Conservation (phyloP, 1,284 basidiomycete genomes). For the Pseudozyma hubeiensis region DNA sequence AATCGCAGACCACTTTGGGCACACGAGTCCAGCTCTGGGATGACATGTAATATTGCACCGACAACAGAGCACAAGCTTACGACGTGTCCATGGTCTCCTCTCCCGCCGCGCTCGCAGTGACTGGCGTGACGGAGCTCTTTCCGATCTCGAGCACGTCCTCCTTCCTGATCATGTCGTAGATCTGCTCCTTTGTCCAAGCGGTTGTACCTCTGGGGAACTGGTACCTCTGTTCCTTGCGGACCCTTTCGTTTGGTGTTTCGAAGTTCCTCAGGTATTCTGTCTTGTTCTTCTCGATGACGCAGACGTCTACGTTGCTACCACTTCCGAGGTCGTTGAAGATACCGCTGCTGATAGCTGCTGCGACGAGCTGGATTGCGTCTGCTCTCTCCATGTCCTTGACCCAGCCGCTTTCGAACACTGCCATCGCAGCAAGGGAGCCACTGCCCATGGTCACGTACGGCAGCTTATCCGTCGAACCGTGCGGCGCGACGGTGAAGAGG, state of each 20-base stretch:
- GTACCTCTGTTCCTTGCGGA: conserved; percentile 64
- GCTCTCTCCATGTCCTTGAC: conserved; percentile 83
- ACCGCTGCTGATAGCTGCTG: conserved; percentile 89
- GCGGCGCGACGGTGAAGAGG: conserved; percentile 94
- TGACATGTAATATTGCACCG: background rate
- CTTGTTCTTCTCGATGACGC: conserved; percentile 76
- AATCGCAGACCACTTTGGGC: too few species aligned
- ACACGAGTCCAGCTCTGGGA: background rate
- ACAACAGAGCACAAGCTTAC: background rate
- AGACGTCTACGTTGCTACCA: conserved; percentile 96
- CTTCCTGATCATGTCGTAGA: conserved; percentile 70
- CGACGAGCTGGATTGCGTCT: conserved; percentile 85
- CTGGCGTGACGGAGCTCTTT: conserved; percentile 19
- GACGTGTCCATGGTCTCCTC: conserved; percentile 55
- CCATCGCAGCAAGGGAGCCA: conserved; percentile 96
- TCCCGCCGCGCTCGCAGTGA: conserved; percentile 15
- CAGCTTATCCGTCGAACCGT: conserved; percentile 97
- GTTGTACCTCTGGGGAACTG: conserved; percentile 80
- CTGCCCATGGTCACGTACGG: conserved; percentile 99
- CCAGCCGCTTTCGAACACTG: conserved; percentile 93
- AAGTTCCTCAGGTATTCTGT: conserved; percentile 66
- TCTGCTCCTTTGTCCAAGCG: conserved; percentile 70
- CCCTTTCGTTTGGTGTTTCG: conserved; percentile 65
- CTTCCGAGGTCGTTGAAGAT: conserved; percentile 99
- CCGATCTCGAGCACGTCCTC: conserved; percentile 71